Evolutionary conservation across 441 rosid species (phyloP).

Genomic region (Manihot esculenta): DNA sequence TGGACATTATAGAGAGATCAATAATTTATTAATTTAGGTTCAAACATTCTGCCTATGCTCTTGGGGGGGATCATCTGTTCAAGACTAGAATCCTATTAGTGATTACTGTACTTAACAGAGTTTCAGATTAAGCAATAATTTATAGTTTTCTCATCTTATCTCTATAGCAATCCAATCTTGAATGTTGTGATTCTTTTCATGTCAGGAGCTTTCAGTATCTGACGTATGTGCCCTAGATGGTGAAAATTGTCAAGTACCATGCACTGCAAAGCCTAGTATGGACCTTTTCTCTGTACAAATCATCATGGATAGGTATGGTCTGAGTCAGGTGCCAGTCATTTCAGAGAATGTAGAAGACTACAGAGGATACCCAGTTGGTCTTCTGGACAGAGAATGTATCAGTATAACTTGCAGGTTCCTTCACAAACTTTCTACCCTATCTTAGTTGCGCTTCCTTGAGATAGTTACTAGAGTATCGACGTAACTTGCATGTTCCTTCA

Average conservation of each 20-base stretch:
- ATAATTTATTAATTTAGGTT: not conserved
- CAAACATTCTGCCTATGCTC: not conserved
- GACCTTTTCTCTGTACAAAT: conserved; percentile 60
- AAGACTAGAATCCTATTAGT: not conserved
- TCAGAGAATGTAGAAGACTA: conserved; percentile 45
- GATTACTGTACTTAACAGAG: conserved; percentile 7
- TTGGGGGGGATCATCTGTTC: not conserved
- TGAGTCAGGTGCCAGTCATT: conserved; percentile 71
- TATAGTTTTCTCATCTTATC: not conserved
- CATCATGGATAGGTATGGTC: conserved; percentile 53
- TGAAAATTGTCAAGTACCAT: conserved; percentile 52
- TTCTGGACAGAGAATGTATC: conserved; percentile 83
- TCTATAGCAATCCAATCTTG: conserved; percentile 1
- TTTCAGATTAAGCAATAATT: not conserved
- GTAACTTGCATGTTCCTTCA: too few species aligned
- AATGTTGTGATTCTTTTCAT: conserved; percentile 20
- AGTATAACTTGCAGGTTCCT: conserved; percentile 62
- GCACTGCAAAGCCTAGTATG: conserved; percentile 74
- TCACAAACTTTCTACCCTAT: conserved; percentile 13
- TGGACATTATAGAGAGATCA: not conserved
- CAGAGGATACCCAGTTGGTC: conserved; percentile 61
- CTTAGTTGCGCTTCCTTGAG: conserved; percentile 1
- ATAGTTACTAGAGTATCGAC: conserved; percentile 4
- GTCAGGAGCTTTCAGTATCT: conserved; percentile 60
- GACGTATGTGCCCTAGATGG: conserved; percentile 56